Conservation (phyloP, 345 rosid genomes). For the Reutealis trisperma region DNA sequence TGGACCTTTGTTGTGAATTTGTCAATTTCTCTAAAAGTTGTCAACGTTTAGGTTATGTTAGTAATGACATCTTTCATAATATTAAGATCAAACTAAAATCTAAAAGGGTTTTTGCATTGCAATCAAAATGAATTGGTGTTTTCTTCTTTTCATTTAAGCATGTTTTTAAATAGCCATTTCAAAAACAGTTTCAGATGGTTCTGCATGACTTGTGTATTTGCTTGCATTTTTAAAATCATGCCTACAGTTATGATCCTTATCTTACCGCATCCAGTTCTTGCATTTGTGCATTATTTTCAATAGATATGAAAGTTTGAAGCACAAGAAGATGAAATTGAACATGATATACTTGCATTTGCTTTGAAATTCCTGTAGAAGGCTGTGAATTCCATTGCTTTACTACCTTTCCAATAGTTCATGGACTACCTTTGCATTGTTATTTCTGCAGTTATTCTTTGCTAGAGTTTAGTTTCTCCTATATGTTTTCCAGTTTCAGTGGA, state of each 20-base stretch:
- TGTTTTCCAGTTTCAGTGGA: neutral
- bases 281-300: no score
- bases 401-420: neutral
- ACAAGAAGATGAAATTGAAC: no score
- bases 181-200: no score
- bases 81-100: neutral
- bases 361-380: no score
- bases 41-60: neutral
- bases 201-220: no score
- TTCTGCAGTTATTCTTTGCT: neutral
- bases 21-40: neutral
- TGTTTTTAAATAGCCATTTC: no score
- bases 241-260: no score
- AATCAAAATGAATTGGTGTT: neutral
- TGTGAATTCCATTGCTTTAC: no score
- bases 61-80: neutral
- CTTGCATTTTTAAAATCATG: no score
- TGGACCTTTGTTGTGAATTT: neutral
- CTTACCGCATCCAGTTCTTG: no score
- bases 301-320: no score
- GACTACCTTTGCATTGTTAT: neutral
- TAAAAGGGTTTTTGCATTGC: neutral
- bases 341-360: no score
- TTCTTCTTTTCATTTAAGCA: neutral
- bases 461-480: neutral